Evolutionary conservation across 352 stramenopile species (phyloP).

Genomic region (Phytophthora megakarya): DNA sequence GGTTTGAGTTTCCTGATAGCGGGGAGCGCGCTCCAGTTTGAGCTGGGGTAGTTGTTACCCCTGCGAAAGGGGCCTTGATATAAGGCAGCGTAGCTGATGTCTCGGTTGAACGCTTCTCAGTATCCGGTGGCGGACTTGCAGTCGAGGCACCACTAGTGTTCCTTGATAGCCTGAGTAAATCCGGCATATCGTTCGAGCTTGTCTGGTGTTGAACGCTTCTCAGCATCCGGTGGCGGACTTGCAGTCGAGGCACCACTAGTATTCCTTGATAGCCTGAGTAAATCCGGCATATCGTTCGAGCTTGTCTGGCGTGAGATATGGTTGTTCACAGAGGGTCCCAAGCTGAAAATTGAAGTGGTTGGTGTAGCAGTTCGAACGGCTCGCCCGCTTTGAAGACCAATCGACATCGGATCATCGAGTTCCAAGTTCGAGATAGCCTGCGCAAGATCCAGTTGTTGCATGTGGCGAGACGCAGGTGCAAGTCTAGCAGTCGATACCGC

Average conservation of each 20-base stretch:
- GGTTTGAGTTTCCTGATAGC: slow-evolving; percentile 43
- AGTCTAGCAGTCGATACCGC: slow-evolving; percentile 31
- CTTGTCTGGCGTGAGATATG: slow-evolving; percentile 28
- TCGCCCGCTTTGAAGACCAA: slow-evolving; percentile 47
- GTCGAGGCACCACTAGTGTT: slow-evolving; percentile 31
- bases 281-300: slow-evolving; percentile 31
- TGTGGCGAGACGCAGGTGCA: slow-evolving; percentile 65
- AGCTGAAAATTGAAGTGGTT: slow-evolving; percentile 72
- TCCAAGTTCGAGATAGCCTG: slow-evolving; percentile 75
- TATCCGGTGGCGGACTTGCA: slow-evolving; percentile 3
- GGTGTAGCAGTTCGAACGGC: slow-evolving; percentile 44
- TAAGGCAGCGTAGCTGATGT: slow-evolving; percentile 47
- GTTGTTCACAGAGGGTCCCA: slow-evolving; percentile 45
- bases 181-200: slow-evolving; percentile 30
- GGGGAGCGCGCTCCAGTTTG: slow-evolving; percentile 29
- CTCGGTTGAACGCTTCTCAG: slow-evolving; percentile 10
- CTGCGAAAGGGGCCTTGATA: slow-evolving; percentile 24
- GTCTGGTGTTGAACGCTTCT: too few relatives aligned
- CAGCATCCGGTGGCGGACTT: not conserved
- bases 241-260: slow-evolving; percentile 26
- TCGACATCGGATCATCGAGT: slow-evolving; percentile 71
- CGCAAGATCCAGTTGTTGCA: slow-evolving; percentile 73
- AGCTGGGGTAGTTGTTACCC: not conserved
- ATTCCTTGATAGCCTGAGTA: slow-evolving; percentile 35
- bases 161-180: slow-evolving; percentile 35